Evolutionary conservation across 441 rosid genomes (phyloP).

Genomic region (Populus tomentosa): DNA sequence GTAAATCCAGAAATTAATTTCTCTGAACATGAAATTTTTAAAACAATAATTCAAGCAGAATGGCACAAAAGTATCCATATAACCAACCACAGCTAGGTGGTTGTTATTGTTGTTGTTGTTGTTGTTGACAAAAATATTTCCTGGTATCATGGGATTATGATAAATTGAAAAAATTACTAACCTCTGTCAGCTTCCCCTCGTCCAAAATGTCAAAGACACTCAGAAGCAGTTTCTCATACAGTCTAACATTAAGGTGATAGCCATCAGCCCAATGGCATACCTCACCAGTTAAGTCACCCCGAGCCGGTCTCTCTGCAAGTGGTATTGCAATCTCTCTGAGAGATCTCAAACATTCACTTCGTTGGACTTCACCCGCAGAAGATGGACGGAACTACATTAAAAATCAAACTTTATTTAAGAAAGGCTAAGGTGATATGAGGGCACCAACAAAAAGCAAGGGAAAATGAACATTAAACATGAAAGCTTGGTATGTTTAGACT

Average conservation of each 20-base stretch:
- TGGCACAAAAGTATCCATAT: too few species aligned
- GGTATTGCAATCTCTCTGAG: conserved; percentile 84
- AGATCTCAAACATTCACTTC: conserved; percentile 89
- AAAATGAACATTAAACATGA: not conserved
- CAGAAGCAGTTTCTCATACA: conserved; percentile 90
- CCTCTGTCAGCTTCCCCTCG: conserved; percentile 97
- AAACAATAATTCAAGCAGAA: not conserved
- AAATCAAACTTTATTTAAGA: conserved; percentile 3
- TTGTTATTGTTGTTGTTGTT: not conserved
- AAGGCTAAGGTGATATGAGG: not conserved
- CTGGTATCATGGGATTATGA: conserved; percentile 9
- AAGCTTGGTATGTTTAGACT: not conserved
- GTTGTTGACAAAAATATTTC: not conserved
- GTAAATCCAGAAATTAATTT: not conserved
- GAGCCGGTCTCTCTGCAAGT: conserved; percentile 98
- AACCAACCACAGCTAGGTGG: not conserved
- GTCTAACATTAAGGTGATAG: conserved; percentile 85
- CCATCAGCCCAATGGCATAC: conserved; percentile 99
- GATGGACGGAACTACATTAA: conserved; percentile 66
- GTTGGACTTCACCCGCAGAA: conserved; percentile 85
- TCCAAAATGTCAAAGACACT: conserved; percentile 93
- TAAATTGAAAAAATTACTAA: conserved; percentile 28
- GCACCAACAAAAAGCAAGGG: not conserved
- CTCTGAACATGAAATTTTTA: not conserved
- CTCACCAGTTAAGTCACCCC: conserved; percentile 98